Evolutionary conservation across 2,329 filamentous ascomycete species (phyloP), one percentile per base, ranked within the genome.

Genomic region (Zasmidium cellare): DNA sequence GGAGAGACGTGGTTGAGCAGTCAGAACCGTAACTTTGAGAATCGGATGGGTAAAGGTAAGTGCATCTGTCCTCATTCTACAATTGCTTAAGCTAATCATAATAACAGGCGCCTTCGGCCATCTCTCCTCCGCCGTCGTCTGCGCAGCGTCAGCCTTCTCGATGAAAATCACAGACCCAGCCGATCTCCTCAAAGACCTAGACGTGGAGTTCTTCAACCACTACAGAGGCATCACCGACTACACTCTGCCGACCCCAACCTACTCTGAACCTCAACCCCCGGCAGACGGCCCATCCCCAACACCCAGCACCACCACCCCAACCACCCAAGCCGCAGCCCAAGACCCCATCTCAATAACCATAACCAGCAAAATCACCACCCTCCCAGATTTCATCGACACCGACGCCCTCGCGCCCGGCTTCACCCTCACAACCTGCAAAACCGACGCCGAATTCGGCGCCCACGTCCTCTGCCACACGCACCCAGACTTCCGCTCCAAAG

Each of bases 1-100:
- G 57, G 57, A 2, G 31, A 51, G 11, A 50, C 14, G 1, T 59
- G 57, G 57, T 38, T 59, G 23, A 53, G 46, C 9, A 31, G 48
- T 11, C 57, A 59, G 20, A 59, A 59, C 49, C 44, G 57, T 1
- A 59, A 59, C 20, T 59, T 59, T 23, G 28, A 56, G 24, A 60
- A 60, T 28, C 23, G 57, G 9, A 60, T 60, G 57, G 53, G 57
- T 1, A 56, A 51, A 28, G 57, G 51, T 19, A 24, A 7, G 50
- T 38, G 46, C 19, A 19, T 14, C 23, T 19, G 18, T 19, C 11
- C 22, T 22, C 46, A 5, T 5, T 23, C 14, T 20, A 20, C 46
- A 23, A 48, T n/a, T 5, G n/a, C n/a, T n/a, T n/a, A 19, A 18
- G 22, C 47, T 49, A 9, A 48, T 9, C 3, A 14, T 3, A 6